A percentile compares a stretch with the other conserved stretches of the same genome.
Evolutionary conservation across 305 asterid genomes (phyloP).

Genomic region (Rubia tinctorum): DNA sequence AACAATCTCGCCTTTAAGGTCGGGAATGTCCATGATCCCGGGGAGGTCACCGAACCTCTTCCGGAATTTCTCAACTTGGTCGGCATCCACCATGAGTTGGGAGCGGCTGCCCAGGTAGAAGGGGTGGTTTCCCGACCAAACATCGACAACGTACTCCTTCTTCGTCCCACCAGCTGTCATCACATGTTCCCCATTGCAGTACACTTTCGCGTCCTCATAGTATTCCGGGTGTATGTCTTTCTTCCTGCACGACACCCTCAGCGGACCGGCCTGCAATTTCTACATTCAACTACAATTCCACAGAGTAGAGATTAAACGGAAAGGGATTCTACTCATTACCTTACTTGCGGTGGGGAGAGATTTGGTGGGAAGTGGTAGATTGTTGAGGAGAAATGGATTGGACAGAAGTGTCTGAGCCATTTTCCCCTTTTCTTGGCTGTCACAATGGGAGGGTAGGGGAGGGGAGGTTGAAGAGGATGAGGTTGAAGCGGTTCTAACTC

Average conservation of each 20-base stretch:
- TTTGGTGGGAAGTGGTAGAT: constrained; percentile 32
- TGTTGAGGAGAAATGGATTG: constrained; percentile 56
- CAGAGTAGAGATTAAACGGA: background rate
- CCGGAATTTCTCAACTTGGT: constrained; percentile 84
- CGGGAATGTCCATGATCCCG: constrained; percentile 74
- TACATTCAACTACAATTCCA: background rate
- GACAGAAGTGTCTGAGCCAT: constrained; percentile 68
- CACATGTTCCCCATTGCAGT: constrained; percentile 91
- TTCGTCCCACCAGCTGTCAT: constrained; percentile 97
- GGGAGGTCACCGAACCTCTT: constrained; percentile 67
- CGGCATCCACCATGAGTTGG: constrained; percentile 52
- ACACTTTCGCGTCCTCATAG: constrained; percentile 71
- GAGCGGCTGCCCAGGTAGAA: constrained; percentile 83
- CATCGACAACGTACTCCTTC: constrained; percentile 84
- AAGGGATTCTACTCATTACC: constrained; percentile 29
- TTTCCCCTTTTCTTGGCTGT: constrained; percentile 1
- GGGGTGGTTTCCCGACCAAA: constrained; percentile 97
- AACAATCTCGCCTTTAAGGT: constrained; percentile 86
- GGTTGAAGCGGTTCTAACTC: constrained; percentile 1
- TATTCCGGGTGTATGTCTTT: constrained; percentile 86
- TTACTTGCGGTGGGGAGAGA: constrained; percentile 32
- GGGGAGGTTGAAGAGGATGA: background rate
- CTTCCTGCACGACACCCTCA: constrained; percentile 79
- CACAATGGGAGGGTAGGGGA: too few species aligned
- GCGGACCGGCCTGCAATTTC: constrained; percentile 39